A percentile compares a stretch with the other conserved stretches of the same genome.
These are phyloP conservation scores for Fusarium sp. DNA, from an alignment of 2,329 filamentous ascomycete genomes.

Conservation along the genomic window DNA sequence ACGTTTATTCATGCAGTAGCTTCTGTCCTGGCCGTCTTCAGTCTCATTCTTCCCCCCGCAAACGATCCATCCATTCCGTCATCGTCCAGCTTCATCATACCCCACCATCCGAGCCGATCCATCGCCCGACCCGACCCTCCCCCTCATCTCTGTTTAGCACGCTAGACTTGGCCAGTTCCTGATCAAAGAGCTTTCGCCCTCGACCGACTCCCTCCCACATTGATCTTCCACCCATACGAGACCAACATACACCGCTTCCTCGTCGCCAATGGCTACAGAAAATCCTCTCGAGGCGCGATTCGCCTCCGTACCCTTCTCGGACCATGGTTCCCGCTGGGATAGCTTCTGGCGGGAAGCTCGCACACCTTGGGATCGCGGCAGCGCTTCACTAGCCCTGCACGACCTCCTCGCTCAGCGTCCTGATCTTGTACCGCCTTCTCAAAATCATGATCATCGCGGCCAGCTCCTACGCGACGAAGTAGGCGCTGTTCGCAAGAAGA, in stretches of 20 bases:
- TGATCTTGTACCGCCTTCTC: slow-evolving; percentile 56
- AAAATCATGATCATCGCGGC: slow-evolving; percentile 49
- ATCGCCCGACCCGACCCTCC: slow-evolving; percentile 34
- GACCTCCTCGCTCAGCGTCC: slow-evolving; percentile 62
- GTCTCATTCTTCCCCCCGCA: slow-evolving; percentile 12
- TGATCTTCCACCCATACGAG: not conserved
- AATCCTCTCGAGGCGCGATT: slow-evolving; percentile 51
- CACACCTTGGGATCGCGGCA: slow-evolving; percentile 69
- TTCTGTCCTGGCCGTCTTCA: not conserved
- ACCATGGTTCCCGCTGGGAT: slow-evolving; percentile 59
- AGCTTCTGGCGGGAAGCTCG: slow-evolving; percentile 58
- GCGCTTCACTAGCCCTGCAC: slow-evolving; percentile 64
- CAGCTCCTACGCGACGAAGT: slow-evolving; percentile 40
- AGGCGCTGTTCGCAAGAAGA: slow-evolving; percentile 43
- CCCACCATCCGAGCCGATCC: slow-evolving; percentile 29
- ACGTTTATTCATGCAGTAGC: not conserved
- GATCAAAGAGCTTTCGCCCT: not conserved
- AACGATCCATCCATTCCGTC: slow-evolving; percentile 31
- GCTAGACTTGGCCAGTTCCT: slow-evolving; percentile 14
- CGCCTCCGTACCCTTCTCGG: slow-evolving; percentile 46
- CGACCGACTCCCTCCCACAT: slow-evolving; percentile 1
- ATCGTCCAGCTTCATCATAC: slow-evolving; percentile 37
- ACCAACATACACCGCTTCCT: not conserved
- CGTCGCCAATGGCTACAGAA: slow-evolving; percentile 37
- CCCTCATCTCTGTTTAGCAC: slow-evolving; percentile 29